Conservation (phyloP, 345 rosid species). For the Eutrema yunnanense region DNA sequence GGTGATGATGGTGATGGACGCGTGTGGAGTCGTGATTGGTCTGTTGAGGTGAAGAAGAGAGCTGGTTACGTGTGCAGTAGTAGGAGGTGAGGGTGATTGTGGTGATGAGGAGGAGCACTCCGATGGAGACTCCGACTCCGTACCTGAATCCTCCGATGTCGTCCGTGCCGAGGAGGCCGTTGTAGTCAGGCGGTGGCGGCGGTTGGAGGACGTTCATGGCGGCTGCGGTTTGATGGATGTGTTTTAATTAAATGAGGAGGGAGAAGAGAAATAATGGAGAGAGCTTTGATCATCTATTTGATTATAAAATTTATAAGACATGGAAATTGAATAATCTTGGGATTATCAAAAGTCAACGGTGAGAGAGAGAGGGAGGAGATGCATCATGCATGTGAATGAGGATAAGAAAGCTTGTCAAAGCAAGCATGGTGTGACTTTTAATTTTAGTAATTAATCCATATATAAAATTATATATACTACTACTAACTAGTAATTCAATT, state of each 20-base stretch:
- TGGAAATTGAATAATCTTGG: slow-evolving; percentile 17
- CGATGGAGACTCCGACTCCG: slow-evolving; percentile 49
- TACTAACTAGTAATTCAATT: no score
- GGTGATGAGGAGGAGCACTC: slow-evolving; percentile 45
- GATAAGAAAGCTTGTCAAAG: slow-evolving; percentile 25
- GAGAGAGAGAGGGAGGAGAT: slow-evolving; percentile 7
- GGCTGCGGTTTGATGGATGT: neutral
- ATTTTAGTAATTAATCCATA: neutral
- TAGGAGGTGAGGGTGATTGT: slow-evolving; percentile 48
- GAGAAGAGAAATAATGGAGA: slow-evolving; percentile 12
- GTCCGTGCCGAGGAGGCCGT: slow-evolving; percentile 23
- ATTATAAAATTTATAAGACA: slow-evolving; percentile 2
- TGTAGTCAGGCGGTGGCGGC: slow-evolving; percentile 16
- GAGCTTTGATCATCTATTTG: slow-evolving; percentile 19
- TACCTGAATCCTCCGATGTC: slow-evolving; percentile 43
- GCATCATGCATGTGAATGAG: slow-evolving; percentile 21
- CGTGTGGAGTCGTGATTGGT: slow-evolving; percentile 10
- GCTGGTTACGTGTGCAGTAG: slow-evolving; percentile 38
- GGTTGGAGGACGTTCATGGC: slow-evolving; percentile 21
- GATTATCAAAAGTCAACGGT: slow-evolving; percentile 27
- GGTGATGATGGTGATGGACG: slow-evolving; percentile 14
- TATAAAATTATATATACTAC: neutral
- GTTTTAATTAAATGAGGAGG: neutral
- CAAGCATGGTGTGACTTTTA: slow-evolving; percentile 25
- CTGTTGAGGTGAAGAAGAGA: slow-evolving; percentile 17